Percentiles rank a stretch among this genome's conserved stretches.
These are phyloP conservation scores for Jamesozyma lodderae DNA, from an alignment of 805 yeast genomes.

Conservation along the genomic window DNA sequence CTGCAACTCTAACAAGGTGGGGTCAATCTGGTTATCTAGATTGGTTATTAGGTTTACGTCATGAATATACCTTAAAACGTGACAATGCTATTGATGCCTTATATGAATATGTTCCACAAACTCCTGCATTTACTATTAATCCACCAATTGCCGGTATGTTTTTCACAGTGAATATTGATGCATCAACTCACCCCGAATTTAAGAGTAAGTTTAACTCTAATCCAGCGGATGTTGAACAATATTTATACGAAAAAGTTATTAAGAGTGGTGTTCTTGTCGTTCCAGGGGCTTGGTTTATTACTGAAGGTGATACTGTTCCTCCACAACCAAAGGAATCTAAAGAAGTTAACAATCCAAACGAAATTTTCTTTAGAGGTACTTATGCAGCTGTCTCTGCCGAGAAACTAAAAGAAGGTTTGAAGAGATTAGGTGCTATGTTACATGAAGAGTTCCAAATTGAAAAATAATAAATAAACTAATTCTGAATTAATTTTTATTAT, in stretches of 20 bases:
- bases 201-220: constrained; percentile 46
- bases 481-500: too few relatives aligned
- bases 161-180: constrained; percentile 65
- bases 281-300: constrained; percentile 77
- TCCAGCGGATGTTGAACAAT: constrained; percentile 54
- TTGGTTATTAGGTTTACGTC: constrained; percentile 79
- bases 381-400: constrained; percentile 78
- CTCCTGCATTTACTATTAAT: constrained; percentile 29
- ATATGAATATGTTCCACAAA: constrained; percentile 39
- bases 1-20: constrained; percentile 74
- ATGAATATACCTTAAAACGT: constrained; percentile 79
- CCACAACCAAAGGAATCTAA: constrained; percentile 43
- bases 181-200: constrained; percentile 71
- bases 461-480: not conserved
- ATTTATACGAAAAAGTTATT: constrained; percentile 53
- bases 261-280: constrained; percentile 59
- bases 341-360: constrained; percentile 35
- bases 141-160: constrained; percentile 86
- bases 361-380: constrained; percentile 75
- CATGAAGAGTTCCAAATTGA: constrained; percentile 38
- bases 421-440: constrained; percentile 59
- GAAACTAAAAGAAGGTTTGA: constrained; percentile 48
- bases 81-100: constrained; percentile 77
- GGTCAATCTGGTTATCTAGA: constrained; percentile 83
- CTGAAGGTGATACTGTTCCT: constrained; percentile 45